These are phyloP conservation scores for Entomortierella chlamydospora DNA, from an alignment of 192 early-diverging fungal genomes.

Conservation along the genomic window DNA sequence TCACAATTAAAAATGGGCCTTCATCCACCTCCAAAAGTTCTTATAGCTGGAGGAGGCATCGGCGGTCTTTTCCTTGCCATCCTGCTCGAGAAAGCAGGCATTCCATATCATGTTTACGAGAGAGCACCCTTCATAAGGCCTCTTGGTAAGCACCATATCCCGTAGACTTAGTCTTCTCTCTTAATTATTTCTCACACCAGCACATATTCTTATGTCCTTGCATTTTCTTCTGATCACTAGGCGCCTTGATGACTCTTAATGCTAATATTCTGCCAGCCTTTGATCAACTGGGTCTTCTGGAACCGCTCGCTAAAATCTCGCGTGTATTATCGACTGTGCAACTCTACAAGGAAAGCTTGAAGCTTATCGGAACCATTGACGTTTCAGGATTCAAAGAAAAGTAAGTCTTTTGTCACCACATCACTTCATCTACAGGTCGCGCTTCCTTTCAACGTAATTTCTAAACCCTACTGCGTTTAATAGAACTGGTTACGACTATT, in stretches of 20 bases:
- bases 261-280: background rate
- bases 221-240: background rate
- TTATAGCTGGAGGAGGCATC: slow-evolving; percentile 3
- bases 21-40: slow-evolving; percentile 2
- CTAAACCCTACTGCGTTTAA: background rate
- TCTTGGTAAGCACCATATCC: background rate
- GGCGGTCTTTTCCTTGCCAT: background rate
- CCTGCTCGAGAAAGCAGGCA: slow-evolving; percentile 1
- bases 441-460: background rate
- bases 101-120: slow-evolving; percentile 6
- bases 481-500: background rate
- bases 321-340: background rate
- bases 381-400: background rate
- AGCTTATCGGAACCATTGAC: slow-evolving; percentile 2
- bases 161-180: too few species aligned
- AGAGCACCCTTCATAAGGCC: background rate
- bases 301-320: background rate
- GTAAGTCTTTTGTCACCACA: slow-evolving; percentile 13
- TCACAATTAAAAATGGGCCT: too few species aligned
- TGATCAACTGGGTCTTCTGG: background rate
- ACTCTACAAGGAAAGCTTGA: slow-evolving; percentile 1
- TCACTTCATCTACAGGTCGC: background rate
- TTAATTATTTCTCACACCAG: too few species aligned
- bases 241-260: background rate
- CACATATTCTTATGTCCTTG: background rate